Base-by-base conservation (phyloP, 2,329 filamentous ascomycete genomes). In the Ceratocystis variospora region DNA sequence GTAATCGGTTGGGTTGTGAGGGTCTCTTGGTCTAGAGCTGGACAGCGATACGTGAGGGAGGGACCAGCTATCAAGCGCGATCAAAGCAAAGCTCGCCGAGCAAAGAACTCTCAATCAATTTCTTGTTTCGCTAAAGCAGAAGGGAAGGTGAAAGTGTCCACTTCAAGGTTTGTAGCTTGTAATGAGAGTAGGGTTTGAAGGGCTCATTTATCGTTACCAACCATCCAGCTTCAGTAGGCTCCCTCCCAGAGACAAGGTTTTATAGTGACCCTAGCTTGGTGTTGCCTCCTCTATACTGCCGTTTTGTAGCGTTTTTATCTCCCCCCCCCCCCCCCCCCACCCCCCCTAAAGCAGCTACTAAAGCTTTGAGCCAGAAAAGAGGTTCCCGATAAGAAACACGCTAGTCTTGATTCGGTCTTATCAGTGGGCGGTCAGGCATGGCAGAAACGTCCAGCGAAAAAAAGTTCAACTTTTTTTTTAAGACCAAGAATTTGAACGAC, bases 391-490 rank as follows among this genome's bases (percentile, higher is more conserved):
- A 68, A 68, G 66, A 53, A 17, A 2, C n/a, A 17, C 22, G 48
- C 50, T 64, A 65, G 64, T 48, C 64, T 33, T 22, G 45, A 64
- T 64, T 37, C 22, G 66, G 61, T 37, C 59, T 68, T 63, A 68
- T 68, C 66, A 17, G 15, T 28, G 62, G 65, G 68, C 68, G 68
- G 68, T 69, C 50, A 59, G n/a, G 1, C 7, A 15, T 28, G 68
- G 68, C 68, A 70, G 63, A 70, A 69, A 65, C 50, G 45, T 50
- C 19, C 50, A 65, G 59, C 45, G 48, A 66, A 66, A 69, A 70
- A 70, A 69, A 69, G 65, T 65, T 67, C 57, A 66, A 64, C 68
- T 69, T 73, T 75, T 74, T 75, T 75, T 75, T 74, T 63, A 61
- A 66, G 57, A 62, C 37, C 46, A 15, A 67, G 50, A 67, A 64